Conservation (phyloP, 352 stramenopile genomes). For the Phytophthora foliorum region DNA sequence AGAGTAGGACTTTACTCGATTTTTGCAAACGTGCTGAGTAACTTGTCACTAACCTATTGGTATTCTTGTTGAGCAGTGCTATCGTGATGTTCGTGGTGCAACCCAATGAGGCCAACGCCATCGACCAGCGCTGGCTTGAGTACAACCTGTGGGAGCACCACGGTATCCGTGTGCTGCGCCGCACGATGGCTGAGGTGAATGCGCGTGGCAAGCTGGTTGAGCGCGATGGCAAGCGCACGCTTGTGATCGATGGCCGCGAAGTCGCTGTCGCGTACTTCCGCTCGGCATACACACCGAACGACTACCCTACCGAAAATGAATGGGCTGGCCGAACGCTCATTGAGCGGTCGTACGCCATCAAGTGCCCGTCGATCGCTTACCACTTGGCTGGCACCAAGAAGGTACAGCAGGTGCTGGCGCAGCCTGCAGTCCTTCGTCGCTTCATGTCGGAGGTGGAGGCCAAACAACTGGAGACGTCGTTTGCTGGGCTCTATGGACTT, state of each 20-base stretch:
- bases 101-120: constrained; percentile 88
- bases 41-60: constrained; percentile 5
- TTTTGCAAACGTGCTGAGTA: not conserved
- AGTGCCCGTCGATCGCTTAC: constrained; percentile 97
- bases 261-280: constrained; percentile 97
- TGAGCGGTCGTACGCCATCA: constrained; percentile 94
- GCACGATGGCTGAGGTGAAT: constrained; percentile 78
- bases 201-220: constrained; percentile 44
- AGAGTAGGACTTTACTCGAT: constrained; percentile 51
- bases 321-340: constrained; percentile 92
- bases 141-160: constrained; percentile 92
- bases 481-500: constrained; percentile 96
- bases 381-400: constrained; percentile 99
- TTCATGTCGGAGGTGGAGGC: constrained; percentile 89
- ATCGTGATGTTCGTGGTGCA: constrained; percentile 94
- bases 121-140: constrained; percentile 95
- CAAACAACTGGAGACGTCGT: constrained; percentile 87
- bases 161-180: constrained; percentile 77
- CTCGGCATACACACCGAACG: constrained; percentile 96
- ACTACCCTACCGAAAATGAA: constrained; percentile 94
- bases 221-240: constrained; percentile 51
- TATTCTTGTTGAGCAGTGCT: constrained; percentile 41
- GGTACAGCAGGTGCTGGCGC: constrained; percentile 97
- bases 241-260: constrained; percentile 76
- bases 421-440: constrained; percentile 83